A percentile compares a stretch with the other conserved stretches of the same genome.
Conservation (phyloP, 768 basidiomycete species). For the Russula griseocarnosa region DNA sequence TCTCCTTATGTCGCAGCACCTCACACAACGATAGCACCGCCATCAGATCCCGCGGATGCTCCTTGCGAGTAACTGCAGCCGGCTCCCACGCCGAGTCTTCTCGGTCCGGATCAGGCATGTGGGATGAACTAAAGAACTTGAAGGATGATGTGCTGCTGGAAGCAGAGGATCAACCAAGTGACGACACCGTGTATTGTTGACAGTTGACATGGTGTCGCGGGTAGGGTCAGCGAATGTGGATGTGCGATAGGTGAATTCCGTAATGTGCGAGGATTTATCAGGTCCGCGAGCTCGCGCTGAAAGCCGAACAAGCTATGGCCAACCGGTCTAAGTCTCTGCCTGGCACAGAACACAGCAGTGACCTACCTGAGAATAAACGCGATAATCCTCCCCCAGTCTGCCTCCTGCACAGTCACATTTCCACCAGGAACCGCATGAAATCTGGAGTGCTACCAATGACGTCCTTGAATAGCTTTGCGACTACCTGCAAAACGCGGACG, state of each 20-base stretch:
- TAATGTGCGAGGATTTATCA: constrained; percentile 23
- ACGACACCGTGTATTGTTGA: constrained; percentile 21
- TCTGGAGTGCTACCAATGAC: constrained; percentile 60
- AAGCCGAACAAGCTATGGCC: constrained; percentile 55
- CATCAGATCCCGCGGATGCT: constrained; percentile 57
- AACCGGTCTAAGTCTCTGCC: constrained; percentile 9
- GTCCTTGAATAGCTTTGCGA: constrained; percentile 40
- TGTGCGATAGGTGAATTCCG: neutral
- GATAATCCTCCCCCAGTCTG: constrained; percentile 76
- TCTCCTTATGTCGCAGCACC: constrained; percentile 53
- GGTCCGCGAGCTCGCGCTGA: constrained; percentile 39
- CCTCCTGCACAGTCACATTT: constrained; percentile 61
- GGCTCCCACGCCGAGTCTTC: constrained; percentile 56
- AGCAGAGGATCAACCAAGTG: constrained; percentile 30
- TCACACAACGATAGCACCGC: constrained; percentile 57
- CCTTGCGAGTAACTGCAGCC: constrained; percentile 57
- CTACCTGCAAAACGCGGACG: constrained; percentile 20
- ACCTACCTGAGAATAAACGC: constrained; percentile 67
- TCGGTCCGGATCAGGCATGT: constrained; percentile 55
- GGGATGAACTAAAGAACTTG: constrained; percentile 46
- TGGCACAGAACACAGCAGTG: neutral
- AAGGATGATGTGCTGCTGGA: constrained; percentile 40
- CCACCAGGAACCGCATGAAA: constrained; percentile 65
- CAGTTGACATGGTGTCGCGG: constrained; percentile 10
- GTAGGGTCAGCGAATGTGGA: neutral